Base-by-base conservation (phyloP, 2,329 filamentous ascomycete genomes). In the Ophiocordyceps camponoti-leonardi region DNA sequence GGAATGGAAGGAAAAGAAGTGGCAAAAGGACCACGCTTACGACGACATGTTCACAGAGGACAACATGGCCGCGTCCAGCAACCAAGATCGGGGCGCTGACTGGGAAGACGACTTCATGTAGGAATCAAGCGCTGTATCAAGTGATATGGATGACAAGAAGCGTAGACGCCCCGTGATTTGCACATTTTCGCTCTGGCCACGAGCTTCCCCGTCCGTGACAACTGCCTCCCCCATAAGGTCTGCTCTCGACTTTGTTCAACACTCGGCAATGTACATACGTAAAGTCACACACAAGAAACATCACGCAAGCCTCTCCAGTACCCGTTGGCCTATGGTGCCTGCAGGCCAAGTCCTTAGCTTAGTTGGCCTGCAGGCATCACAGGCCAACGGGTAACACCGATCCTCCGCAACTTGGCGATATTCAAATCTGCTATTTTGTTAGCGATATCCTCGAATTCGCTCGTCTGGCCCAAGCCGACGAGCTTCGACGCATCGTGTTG, bases 1-100 rank as follows among this genome's bases (percentile, higher is more conserved):
- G 62, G 86, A 95, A 67, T 75, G 86, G 51, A 83, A 86, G 63
- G 82, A 93, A 63, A 77, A 90, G 65, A 93, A 93, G 62, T 94
- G 80, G 73, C 86, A 94, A 64, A 92, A 92, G 65, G 87, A 94
- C n/a, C 90, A 98, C 65, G 90, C 88, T 2, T 98, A 98, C 62
- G 92, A 96, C 59, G 87, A 94, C 42, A 64, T 95, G 45, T 87
- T 94, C 62, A 78, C 75, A 5, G 86, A 93, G 45, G 85, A 94
- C 47, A 82, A 83, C 54, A 72, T 94, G 67, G 78, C 78, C 41
- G 66, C 63, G 20, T 78, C 79, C 46, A 94, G 81, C 66, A 98
- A 98, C 63, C 85, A 95, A 64, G 79, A 94, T 57, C 76, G 86
- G 14, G 72, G 74, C 50, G 75, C 79, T 48, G 70, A 85, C 59